A percentile compares a stretch with the other conserved stretches of the same genome.
These are phyloP conservation scores for Coemansia asiatica DNA, from an alignment of 192 early-diverging fungal species.

Conservation along the genomic window DNA sequence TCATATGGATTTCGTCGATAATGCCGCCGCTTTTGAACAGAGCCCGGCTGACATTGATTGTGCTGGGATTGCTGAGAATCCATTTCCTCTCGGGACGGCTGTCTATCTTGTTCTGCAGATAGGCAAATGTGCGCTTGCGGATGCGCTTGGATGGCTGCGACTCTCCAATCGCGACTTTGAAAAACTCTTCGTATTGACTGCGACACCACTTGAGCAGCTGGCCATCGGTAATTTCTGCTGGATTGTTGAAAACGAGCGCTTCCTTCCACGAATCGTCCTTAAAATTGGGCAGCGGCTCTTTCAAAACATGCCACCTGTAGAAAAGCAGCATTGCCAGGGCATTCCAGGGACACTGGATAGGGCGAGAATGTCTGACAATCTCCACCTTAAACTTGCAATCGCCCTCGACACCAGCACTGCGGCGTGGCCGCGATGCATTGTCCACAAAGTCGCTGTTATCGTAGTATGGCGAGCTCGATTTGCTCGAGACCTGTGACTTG, in stretches of 20 bases:
- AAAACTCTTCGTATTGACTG: constrained; percentile 32
- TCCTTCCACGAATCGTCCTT: constrained; percentile 24
- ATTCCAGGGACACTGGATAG: constrained; percentile 51
- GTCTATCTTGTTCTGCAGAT: constrained; percentile 6
- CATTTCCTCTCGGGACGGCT: constrained; percentile 3
- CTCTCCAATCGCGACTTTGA: not conserved
- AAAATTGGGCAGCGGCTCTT: constrained; percentile 48
- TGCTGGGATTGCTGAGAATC: constrained; percentile 4
- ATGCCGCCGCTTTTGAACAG: constrained; percentile 17
- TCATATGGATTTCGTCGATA: constrained; percentile 19
- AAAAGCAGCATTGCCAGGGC: constrained; percentile 41
- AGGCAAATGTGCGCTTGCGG: not conserved
- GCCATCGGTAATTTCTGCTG: not conserved
- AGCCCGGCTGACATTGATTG: constrained; percentile 19
- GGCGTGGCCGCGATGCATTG: constrained; percentile 1
- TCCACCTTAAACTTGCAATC: constrained; percentile 8
- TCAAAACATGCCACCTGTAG: constrained; percentile 48
- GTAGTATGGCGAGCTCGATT: not conserved
- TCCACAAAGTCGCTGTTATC: not conserved
- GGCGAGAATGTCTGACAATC: constrained; percentile 27
- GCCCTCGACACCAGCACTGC: not conserved
- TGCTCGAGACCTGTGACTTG: not conserved
- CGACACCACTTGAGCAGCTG: constrained; percentile 19
- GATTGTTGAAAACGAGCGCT: constrained; percentile 33
- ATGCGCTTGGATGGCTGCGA: constrained; percentile 29